A percentile compares a stretch with the other conserved stretches of the same genome.
These are phyloP conservation scores for Helotiales sp. DNA, from an alignment of 2,329 filamentous ascomycete species.

Conservation along the genomic window DNA sequence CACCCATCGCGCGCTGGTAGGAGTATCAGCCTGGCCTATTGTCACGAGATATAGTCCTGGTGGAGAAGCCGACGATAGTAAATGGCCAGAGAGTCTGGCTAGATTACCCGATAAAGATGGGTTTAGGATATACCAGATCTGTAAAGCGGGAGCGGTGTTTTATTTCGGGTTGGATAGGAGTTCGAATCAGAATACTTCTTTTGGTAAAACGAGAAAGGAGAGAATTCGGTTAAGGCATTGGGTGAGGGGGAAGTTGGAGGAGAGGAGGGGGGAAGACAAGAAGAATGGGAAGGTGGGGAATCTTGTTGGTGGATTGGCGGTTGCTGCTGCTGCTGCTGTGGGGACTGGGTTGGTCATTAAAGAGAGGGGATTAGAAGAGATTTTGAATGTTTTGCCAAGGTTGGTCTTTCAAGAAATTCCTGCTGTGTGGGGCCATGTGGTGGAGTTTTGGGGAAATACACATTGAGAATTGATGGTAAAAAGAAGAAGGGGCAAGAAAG, in stretches of 20 bases:
- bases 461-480: too few relatives aligned
- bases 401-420: not conserved
- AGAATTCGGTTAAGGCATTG: not conserved
- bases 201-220: slow-evolving; percentile 7
- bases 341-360: not conserved
- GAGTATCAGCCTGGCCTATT: slow-evolving; percentile 25
- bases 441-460: too few relatives aligned
- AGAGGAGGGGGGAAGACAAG: not conserved
- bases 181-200: too few relatives aligned
- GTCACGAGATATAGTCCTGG: slow-evolving; percentile 27
- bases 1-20: slow-evolving; percentile 14
- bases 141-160: slow-evolving; percentile 16
- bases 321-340: not conserved
- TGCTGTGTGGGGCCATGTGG: too few relatives aligned
- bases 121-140: slow-evolving; percentile 19
- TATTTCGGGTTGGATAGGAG: slow-evolving; percentile 21
- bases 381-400: not conserved
- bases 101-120: slow-evolving; percentile 18
- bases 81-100: not conserved
- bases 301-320: not conserved
- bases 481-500: not conserved
- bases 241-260: not conserved
- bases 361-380: not conserved
- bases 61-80: slow-evolving; percentile 8
- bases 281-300: not conserved